Evolutionary conservation across 805 yeast genomes (phyloP).

Genomic region (Komagataella pastoris): DNA sequence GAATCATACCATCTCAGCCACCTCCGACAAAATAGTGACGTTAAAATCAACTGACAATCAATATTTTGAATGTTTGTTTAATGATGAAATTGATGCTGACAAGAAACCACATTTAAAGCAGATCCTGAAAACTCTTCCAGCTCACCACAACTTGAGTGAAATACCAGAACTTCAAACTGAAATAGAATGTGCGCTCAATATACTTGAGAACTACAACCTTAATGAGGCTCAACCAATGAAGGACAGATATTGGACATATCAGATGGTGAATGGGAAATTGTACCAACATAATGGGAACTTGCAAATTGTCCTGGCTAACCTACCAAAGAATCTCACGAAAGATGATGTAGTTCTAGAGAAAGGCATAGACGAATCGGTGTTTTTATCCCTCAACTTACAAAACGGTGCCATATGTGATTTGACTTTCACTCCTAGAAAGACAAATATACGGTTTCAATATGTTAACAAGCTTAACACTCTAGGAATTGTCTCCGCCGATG

Average conservation of each 20-base stretch:
- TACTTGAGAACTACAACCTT: not conserved
- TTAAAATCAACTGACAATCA: not conserved
- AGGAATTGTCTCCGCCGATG: conserved; percentile 10
- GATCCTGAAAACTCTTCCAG: not conserved
- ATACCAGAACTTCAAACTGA: not conserved
- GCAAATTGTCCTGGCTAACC: not conserved
- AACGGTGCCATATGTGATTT: conserved; percentile 20
- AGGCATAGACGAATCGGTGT: conserved; percentile 11
- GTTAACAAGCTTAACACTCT: conserved; percentile 8
- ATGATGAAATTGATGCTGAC: not conserved
- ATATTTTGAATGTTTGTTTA: not conserved
- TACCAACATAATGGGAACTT: not conserved
- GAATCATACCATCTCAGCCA: not conserved
- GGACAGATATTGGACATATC: not conserved
- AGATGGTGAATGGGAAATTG: not conserved
- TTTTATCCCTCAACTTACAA: conserved; percentile 13
- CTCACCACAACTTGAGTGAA: not conserved
- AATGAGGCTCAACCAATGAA: not conserved
- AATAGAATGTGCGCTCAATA: not conserved
- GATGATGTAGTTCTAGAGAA: not conserved
- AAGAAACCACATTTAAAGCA: not conserved
- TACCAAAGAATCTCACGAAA: not conserved
- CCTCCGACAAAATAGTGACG: not conserved
- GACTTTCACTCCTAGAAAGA: conserved; percentile 15
- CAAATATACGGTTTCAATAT: conserved; percentile 15